phyloP scores from a whole-genome alignment of 805 yeast species.

The Yamadazyma endophytica region DNA sequence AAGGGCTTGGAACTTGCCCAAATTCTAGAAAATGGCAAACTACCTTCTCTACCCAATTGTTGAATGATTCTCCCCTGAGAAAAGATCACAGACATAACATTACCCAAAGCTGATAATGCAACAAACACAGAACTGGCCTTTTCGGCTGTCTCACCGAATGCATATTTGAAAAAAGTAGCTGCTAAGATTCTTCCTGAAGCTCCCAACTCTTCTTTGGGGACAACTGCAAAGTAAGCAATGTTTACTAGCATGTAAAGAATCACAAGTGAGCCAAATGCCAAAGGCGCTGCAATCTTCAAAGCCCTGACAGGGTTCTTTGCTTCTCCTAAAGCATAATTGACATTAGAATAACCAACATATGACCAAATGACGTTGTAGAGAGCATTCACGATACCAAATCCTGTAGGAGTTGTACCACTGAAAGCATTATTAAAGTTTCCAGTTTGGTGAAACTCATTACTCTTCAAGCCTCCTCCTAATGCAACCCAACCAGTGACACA shows the following conservation, averaged over 20 bases:
- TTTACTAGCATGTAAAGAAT: slow-evolving; percentile 71
- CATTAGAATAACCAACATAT: slow-evolving; percentile 78
- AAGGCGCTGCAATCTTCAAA: slow-evolving; percentile 70
- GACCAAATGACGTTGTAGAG: slow-evolving; percentile 83
- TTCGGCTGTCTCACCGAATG: slow-evolving; percentile 65
- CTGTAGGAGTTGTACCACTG: slow-evolving; percentile 49
- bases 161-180: slow-evolving; percentile 68
- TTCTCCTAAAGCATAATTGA: slow-evolving; percentile 79
- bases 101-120: slow-evolving; percentile 77
- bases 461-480: slow-evolving; percentile 63
- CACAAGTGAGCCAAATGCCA: slow-evolving; percentile 57
- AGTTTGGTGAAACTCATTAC: slow-evolving; percentile 45
- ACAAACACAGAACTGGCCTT: slow-evolving; percentile 75
- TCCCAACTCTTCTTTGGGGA: slow-evolving; percentile 59
- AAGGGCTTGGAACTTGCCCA: slow-evolving; percentile 72
- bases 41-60: slow-evolving; percentile 79
- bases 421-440: slow-evolving; percentile 60
- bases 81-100: slow-evolving; percentile 74
- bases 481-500: slow-evolving; percentile 82
- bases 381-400: slow-evolving; percentile 71
- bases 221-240: slow-evolving; percentile 78
- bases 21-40: slow-evolving; percentile 67
- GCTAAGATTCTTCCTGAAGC: slow-evolving; percentile 68
- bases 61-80: slow-evolving; percentile 81
- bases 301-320: slow-evolving; percentile 69